Evolutionary conservation across 192 early-diverging fungal genomes (phyloP), one percentile per base, ranked within the genome.

Genomic region (Coemansia sp.): DNA sequence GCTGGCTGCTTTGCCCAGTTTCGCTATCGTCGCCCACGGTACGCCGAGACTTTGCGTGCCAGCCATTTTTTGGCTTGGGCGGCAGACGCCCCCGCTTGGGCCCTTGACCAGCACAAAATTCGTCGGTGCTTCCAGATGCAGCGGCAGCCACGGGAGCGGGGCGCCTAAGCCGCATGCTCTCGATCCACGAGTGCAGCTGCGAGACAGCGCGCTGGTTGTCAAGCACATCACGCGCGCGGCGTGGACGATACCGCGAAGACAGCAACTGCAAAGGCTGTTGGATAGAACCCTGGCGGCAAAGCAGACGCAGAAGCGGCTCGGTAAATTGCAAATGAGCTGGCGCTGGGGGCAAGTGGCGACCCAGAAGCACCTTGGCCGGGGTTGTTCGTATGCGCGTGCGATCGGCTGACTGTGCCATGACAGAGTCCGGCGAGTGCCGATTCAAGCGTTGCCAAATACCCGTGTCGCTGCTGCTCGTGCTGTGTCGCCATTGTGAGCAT

Each of bases 121-220:
- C 17, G 50, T n/a, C n/a, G 69, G 53, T 50, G 64, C 21, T 45
- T 62, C 53, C 67, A 21, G 27, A 23, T 27, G 21, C 51, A 53
- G 17, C 31, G 31, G 61, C 42, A 10, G 42, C 73, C 25, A 44
- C 21, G 12, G 66, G 50, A 21, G 45, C 44, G 53, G 67, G 10
- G 42, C 74, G 74, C 58, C 61, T 68, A 9, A 82, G 65, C 50
- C 80, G 55, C 80, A 82, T 82, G 59, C 69, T 61, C 38, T 77
- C 80, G 36, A 82, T 77, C 80, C 80, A 82, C 10, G 75, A 74
- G 51, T 76, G 75, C 42, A 82, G 67, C 50, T 67, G 68, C 37
- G 34, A 34, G 29, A 73, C 80, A 44, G 68, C 67, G 5, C 60
- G 64, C 11, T 41, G 60, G 48, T 82, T 82, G 45, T 48, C 71